Evolutionary conservation across 2,329 filamentous ascomycete species (phyloP).

Genomic region (Camptophora hylomeconis): DNA sequence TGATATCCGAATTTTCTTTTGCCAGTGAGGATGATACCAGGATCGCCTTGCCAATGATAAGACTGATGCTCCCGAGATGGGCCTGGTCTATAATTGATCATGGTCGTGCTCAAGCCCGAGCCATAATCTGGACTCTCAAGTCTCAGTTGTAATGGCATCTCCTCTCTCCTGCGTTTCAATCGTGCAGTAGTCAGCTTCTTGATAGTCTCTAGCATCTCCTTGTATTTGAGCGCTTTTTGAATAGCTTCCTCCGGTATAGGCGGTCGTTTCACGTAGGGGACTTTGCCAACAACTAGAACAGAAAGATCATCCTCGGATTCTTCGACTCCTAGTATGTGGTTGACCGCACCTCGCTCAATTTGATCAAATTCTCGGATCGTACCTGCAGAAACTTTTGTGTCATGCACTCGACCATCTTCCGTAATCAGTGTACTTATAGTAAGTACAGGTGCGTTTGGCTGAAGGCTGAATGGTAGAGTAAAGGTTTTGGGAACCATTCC

Average conservation of each 20-base stretch:
- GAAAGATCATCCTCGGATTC: no score
- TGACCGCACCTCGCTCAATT: slow-evolving; percentile 29
- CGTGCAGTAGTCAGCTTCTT: slow-evolving; percentile 8
- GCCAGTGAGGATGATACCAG: slow-evolving; percentile 28
- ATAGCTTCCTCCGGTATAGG: slow-evolving; percentile 23
- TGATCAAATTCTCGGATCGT: slow-evolving; percentile 41
- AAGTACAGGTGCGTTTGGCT: slow-evolving; percentile 39
- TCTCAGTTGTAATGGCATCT: no score
- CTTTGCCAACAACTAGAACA: no score
- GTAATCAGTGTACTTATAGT: slow-evolving; percentile 49
- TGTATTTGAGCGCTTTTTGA: slow-evolving; percentile 17
- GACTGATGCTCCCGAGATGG: no score
- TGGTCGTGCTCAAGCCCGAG: no score
- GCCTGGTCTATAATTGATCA: no score
- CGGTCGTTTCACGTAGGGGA: no score
- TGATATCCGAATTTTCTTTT: no score
- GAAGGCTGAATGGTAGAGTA: slow-evolving; percentile 47
- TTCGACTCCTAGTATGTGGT: slow-evolving; percentile 5
- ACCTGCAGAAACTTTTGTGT: slow-evolving; percentile 41
- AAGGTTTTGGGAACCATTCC: no score
- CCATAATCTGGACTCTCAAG: no score
- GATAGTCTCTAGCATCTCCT: slow-evolving; percentile 21
- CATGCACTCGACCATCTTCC: slow-evolving; percentile 37
- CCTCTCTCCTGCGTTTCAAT: not conserved
- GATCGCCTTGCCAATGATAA: slow-evolving; percentile 28